phyloP scores from a whole-genome alignment of 352 stramenopile genomes.

The Pythium pectinolyticum region DNA sequence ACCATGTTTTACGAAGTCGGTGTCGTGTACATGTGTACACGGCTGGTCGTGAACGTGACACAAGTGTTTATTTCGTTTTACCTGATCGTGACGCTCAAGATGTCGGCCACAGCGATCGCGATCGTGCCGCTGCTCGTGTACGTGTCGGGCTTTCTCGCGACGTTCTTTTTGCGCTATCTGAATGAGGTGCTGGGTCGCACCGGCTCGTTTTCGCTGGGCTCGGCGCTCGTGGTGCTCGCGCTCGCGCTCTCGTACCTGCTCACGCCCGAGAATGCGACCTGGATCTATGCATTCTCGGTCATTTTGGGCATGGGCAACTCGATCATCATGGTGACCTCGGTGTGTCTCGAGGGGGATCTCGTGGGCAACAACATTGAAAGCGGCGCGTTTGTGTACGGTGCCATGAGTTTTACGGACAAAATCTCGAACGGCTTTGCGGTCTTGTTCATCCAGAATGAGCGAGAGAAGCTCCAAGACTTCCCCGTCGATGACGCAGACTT shows the following conservation, averaged over 20 bases:
- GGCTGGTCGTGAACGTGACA: slow-evolving; percentile 82
- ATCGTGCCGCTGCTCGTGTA: slow-evolving; percentile 86
- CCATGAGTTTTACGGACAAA: slow-evolving; percentile 89
- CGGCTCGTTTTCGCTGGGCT: slow-evolving; percentile 65
- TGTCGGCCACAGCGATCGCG: slow-evolving; percentile 80
- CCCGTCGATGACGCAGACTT: slow-evolving; percentile 64
- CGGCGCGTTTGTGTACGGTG: slow-evolving; percentile 84
- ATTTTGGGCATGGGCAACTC: slow-evolving; percentile 83
- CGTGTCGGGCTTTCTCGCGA: slow-evolving; percentile 77
- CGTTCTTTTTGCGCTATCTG: slow-evolving; percentile 72
- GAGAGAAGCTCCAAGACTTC: slow-evolving; percentile 62
- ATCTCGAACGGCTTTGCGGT: slow-evolving; percentile 84
- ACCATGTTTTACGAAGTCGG: slow-evolving; percentile 88
- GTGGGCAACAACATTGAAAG: slow-evolving; percentile 83
- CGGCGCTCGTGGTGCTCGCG: slow-evolving; percentile 50
- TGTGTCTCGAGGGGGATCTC: slow-evolving; percentile 80
- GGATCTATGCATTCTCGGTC: slow-evolving; percentile 72
- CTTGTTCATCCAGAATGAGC: slow-evolving; percentile 80
- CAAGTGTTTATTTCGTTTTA: slow-evolving; percentile 89
- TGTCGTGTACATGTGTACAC: slow-evolving; percentile 87
- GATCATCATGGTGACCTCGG: slow-evolving; percentile 87
- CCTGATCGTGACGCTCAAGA: slow-evolving; percentile 82
- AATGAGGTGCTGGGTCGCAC: slow-evolving; percentile 72
- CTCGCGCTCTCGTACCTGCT: slow-evolving; percentile 61
- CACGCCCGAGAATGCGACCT: slow-evolving; percentile 54